Evolutionary conservation across 78 protist species (phyloP).

Genomic region (Dictyostelium purpureum): DNA sequence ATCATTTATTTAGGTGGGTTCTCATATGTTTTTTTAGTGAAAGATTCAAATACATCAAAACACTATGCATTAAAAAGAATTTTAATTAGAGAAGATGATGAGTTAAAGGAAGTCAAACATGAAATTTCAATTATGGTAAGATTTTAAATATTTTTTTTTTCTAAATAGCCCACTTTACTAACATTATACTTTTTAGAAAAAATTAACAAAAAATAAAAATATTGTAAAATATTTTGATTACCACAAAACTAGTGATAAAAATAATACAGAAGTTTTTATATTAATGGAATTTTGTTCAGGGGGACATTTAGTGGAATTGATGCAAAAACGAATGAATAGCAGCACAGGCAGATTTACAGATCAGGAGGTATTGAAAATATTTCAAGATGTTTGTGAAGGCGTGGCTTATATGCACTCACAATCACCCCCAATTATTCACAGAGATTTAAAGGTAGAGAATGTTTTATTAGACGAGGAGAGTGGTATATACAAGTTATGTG

Average conservation of each 20-base stretch:
- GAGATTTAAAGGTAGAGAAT: conserved; percentile 87
- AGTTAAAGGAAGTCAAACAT: conserved; percentile 10
- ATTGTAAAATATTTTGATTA: conserved; percentile 67
- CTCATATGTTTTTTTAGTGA: conserved; percentile 63
- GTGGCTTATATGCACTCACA: conserved; percentile 67
- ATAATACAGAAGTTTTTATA: conserved; percentile 60
- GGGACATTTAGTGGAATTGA: conserved; percentile 69
- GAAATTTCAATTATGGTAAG: conserved; percentile 64
- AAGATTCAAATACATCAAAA: conserved; percentile 47
- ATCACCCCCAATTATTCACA: conserved; percentile 60
- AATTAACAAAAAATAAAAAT: conserved; percentile 58
- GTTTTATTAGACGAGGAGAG: conserved; percentile 60
- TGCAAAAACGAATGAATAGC: conserved; percentile 2
- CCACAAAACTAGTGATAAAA: neutral
- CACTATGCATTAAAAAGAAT: conserved; percentile 65
- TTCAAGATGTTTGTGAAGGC: conserved; percentile 58
- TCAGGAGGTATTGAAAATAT: conserved; percentile 56
- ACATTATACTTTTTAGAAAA: conserved; percentile 1
- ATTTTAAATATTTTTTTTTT: neutral
- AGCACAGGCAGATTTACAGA: conserved; percentile 22
- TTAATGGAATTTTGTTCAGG: conserved; percentile 81
- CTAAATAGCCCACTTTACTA: neutral
- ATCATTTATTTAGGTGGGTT: conserved; percentile 37
- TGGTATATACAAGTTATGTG: conserved; percentile 76
- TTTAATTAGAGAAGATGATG: conserved; percentile 59